Evolutionary conservation across 371 early-diverging fungal species (phyloP), one percentile per base, ranked within the genome.

Genomic region (Lichtheimia hyalospora): DNA sequence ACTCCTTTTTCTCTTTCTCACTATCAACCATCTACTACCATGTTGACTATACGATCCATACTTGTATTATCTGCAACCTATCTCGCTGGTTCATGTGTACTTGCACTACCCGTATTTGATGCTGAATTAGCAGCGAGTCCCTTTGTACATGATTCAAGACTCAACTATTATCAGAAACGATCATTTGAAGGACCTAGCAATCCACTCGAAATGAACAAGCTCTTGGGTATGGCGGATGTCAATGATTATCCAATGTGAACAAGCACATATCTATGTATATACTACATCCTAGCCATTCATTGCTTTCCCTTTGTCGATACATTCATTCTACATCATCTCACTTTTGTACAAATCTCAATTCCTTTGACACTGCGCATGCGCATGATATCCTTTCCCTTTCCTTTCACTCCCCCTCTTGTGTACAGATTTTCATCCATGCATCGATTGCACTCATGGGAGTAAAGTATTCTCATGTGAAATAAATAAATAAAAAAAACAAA

Each of bases 181-280:
- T 12, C 46, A 10, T 34, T 34, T 34, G 34, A 34, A 34, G 34
- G 34, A 8, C 34, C 34, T 8, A 34, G 46, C 16, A 18, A 46
- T 16, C 46, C 46, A n/a, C n/a, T 46, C 46, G 46, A 46, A n/a
- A 46, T 46, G 46, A 46, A 21, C 18, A 46, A 46, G 21, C 46
- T 46, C 2, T 21, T 46, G 18, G 46, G 46, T 21, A 46, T 46
- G 46, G 46, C 46, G 3, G 46, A 46, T 46, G 15, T 21, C 18
- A 21, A 46, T 46, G 46, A 46, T 8, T 46, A 46, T 46, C 46
- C 46, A 5, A 46, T 46, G 46, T 46, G 46, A 46, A 46, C 21
- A 21, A 21, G 16, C 44, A 44, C 13, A 3, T 18, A 18, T 18
- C 2, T 18, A 44, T 46, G 10, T 46, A 6, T 14, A 46, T 46